Percentiles rank a stretch among this genome's conserved stretches.
Evolutionary conservation across 2,329 filamentous ascomycete genomes (phyloP).

Genomic region (Talaromyces sp.): DNA sequence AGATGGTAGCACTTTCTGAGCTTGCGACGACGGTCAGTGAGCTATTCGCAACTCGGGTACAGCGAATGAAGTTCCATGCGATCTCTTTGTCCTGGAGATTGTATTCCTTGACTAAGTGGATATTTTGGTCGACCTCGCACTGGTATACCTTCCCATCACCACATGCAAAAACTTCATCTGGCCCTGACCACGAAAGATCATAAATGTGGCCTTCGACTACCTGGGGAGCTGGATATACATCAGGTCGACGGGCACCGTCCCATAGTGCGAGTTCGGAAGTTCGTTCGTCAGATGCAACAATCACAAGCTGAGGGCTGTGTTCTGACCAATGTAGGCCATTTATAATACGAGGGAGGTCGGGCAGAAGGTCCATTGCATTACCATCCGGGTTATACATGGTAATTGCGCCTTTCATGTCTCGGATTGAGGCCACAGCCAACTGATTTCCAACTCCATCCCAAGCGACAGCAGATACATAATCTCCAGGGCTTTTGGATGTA

Average conservation of each 20-base stretch:
- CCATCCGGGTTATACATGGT: conserved; percentile 49
- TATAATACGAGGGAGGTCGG: conserved; percentile 48
- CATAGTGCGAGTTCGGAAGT: conserved; percentile 48
- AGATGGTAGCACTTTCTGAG: conserved; percentile 41
- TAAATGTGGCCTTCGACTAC: conserved; percentile 43
- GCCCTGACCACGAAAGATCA: conserved; percentile 47
- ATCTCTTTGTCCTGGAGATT: conserved; percentile 32
- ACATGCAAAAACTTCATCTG: conserved; percentile 42
- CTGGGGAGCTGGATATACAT: conserved; percentile 40
- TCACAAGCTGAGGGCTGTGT: conserved; percentile 41
- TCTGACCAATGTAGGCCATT: conserved; percentile 47
- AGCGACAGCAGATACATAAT: conserved; percentile 47
- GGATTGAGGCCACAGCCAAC: conserved; percentile 51
- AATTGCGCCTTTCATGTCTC: conserved; percentile 46
- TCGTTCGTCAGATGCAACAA: conserved; percentile 47
- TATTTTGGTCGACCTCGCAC: conserved; percentile 41
- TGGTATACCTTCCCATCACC: conserved; percentile 45
- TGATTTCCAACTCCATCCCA: conserved; percentile 50
- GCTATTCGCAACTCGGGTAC: conserved; percentile 30
- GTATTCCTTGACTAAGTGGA: conserved; percentile 41
- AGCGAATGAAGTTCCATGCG: conserved; percentile 47
- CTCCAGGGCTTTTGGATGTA: conserved; percentile 33
- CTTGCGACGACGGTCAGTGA: conserved; percentile 45
- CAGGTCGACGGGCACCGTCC: conserved; percentile 43
- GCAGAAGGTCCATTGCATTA: conserved; percentile 47